phyloP scores from a whole-genome alignment of 2,329 filamentous ascomycete species.

The Sphaerulina populicola region DNA sequence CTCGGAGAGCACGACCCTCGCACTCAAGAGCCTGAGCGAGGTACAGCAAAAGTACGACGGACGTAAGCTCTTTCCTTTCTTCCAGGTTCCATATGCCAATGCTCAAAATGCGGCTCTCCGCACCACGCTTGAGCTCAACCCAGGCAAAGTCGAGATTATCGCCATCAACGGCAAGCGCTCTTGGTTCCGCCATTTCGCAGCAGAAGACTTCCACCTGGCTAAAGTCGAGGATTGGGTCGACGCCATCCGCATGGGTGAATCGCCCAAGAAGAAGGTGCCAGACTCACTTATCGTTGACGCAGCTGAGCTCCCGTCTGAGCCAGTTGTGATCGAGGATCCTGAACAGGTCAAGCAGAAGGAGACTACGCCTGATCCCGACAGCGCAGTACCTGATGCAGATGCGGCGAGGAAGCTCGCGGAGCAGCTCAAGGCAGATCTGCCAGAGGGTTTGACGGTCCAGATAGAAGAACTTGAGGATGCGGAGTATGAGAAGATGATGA shows the following conservation, averaged over 20 bases:
- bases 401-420: constrained; percentile 20
- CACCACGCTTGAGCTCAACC: constrained; percentile 53
- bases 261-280: constrained; percentile 62
- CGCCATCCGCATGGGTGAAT: constrained; percentile 80
- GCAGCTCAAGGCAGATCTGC: constrained; percentile 24
- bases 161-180: constrained; percentile 75
- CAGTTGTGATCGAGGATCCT: constrained; percentile 19
- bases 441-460: constrained; percentile 29
- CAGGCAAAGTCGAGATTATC: constrained; percentile 58
- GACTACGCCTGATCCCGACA: constrained; percentile 7
- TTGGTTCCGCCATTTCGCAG: constrained; percentile 73
- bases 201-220: constrained; percentile 45
- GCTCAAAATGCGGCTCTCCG: constrained; percentile 50
- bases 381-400: constrained; percentile 5
- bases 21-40: constrained; percentile 57
- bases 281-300: constrained; percentile 38
- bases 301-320: constrained; percentile 24
- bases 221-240: constrained; percentile 82
- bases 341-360: constrained; percentile 15
- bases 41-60: constrained; percentile 67
- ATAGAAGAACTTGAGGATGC: constrained; percentile 33
- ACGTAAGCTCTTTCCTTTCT: constrained; percentile 73
- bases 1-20: constrained; percentile 24
- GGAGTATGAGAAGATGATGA: constrained; percentile 29
- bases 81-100: constrained; percentile 59